Evolutionary conservation across 257 asterid genomes (phyloP).

Genomic region (Anisodus acutangulus): DNA sequence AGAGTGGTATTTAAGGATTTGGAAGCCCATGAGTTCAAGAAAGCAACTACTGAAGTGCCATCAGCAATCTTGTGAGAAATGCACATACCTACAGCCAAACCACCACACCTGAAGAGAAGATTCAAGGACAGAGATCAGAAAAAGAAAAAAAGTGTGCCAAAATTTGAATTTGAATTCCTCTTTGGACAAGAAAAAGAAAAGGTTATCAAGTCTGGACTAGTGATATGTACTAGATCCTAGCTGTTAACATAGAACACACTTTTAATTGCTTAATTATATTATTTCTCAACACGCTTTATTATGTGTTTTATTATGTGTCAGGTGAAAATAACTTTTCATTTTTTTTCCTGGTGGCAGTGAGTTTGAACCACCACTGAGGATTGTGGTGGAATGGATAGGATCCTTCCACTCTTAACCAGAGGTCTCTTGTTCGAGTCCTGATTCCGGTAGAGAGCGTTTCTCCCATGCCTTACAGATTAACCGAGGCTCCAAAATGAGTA

Average conservation of each 20-base stretch:
- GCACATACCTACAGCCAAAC: slow-evolving; percentile 41
- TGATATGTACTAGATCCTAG: too few species aligned
- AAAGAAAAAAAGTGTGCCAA: not conserved
- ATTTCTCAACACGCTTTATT: not conserved
- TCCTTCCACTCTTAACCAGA: too few species aligned
- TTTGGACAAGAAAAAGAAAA: too few species aligned
- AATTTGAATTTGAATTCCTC: not conserved
- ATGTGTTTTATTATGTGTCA: too few species aligned
- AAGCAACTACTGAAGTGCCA: slow-evolving; percentile 20
- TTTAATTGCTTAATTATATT: not conserved
- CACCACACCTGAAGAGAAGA: slow-evolving; percentile 42
- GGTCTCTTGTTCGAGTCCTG: not conserved
- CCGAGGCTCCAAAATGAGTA: not conserved
- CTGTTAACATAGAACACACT: too few species aligned
- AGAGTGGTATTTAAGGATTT: not conserved
- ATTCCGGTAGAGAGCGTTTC: too few species aligned
- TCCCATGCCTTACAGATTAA: too few species aligned
- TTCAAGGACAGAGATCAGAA: not conserved
- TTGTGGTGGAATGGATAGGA: not conserved
- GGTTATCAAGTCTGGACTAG: not conserved
- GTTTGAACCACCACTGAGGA: too few species aligned
- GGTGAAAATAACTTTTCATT: not conserved
- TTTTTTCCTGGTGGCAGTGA: not conserved
- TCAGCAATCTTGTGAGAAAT: slow-evolving; percentile 45
- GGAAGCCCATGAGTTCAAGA: slow-evolving; percentile 41